phyloP scores from a whole-genome alignment of 1,284 basidiomycete species.

The Fereydounia khargensis region DNA sequence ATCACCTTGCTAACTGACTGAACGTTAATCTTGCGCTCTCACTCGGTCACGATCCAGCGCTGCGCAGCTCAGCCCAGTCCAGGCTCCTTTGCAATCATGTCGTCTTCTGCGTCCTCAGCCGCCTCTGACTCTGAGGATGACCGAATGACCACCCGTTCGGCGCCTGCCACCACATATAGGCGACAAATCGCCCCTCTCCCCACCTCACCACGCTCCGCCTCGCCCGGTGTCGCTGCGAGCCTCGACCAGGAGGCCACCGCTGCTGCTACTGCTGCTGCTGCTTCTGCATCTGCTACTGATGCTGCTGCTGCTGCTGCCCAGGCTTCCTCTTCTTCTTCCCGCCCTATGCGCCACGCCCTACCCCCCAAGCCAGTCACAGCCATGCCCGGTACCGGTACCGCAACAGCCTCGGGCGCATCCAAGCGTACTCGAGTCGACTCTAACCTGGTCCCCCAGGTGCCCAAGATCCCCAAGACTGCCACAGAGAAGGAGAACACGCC shows the following conservation, averaged over 20 bases:
- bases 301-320: conserved; percentile 10
- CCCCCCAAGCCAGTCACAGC: conserved; percentile 39
- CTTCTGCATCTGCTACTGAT: conserved; percentile 6
- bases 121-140: conserved; percentile 28
- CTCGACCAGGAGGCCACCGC: too few species aligned
- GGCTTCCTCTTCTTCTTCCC: conserved; percentile 2
- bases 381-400: conserved; percentile 12
- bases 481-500: conserved; percentile 47
- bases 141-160: conserved; percentile 30
- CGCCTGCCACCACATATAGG: conserved; percentile 29
- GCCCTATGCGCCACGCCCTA: conserved; percentile 36
- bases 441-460: conserved; percentile 47
- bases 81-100: not conserved
- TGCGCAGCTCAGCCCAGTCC: too few species aligned
- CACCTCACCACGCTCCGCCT: conserved; percentile 18
- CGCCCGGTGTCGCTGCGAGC: conserved; percentile 1
- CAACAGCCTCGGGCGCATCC: conserved; percentile 11
- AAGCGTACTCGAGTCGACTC: conserved; percentile 50
- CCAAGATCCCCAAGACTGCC: conserved; percentile 52
- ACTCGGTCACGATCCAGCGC: not conserved
- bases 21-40: too few species aligned
- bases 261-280: too few species aligned
- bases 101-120: conserved; percentile 30
- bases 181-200: conserved; percentile 33
- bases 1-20: too few species aligned